Conservation (phyloP, 2,329 filamentous ascomycete genomes). For the Blastomyces silverae region DNA sequence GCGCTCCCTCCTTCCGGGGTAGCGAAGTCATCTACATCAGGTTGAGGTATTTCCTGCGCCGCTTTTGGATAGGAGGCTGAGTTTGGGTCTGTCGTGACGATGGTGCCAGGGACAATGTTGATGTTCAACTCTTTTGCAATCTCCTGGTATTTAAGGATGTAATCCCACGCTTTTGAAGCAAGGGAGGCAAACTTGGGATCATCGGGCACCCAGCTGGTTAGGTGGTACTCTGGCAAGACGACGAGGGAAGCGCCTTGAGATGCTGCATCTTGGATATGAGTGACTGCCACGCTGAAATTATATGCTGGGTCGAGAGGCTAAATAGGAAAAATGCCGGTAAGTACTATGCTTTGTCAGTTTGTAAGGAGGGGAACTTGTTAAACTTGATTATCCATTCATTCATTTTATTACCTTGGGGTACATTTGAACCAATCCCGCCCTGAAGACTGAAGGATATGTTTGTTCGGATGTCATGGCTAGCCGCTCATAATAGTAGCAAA, state of each 20-base stretch:
- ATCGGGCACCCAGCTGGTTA: conserved; percentile 47
- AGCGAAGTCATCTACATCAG: background rate
- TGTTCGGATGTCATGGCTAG: background rate
- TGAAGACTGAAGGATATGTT: conserved; percentile 5
- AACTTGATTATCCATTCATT: background rate
- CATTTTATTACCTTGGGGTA: background rate
- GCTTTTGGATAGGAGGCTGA: background rate
- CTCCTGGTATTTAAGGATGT: conserved; percentile 47
- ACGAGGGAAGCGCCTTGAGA: conserved; percentile 46
- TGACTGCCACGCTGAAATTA: conserved; percentile 27
- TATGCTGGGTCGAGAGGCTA: conserved; percentile 7
- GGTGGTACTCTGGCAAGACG: conserved; percentile 53
- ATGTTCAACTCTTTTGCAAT: conserved; percentile 47
- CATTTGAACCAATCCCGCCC: conserved; percentile 6
- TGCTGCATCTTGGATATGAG: conserved; percentile 43
- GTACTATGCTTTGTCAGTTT: background rate
- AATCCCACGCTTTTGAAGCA: conserved; percentile 45
- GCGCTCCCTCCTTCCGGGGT: conserved; percentile 15
- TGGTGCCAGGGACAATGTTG: conserved; percentile 40
- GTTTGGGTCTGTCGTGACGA: conserved; percentile 41
- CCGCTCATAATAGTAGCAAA: background rate
- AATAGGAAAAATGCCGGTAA: background rate
- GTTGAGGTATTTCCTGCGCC: background rate
- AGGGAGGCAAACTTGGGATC: conserved; percentile 42
- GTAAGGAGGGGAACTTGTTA: background rate